Evolutionary conservation across 495 filamentous ascomycete species (phyloP).

Genomic region (Penicillium riverlandense): DNA sequence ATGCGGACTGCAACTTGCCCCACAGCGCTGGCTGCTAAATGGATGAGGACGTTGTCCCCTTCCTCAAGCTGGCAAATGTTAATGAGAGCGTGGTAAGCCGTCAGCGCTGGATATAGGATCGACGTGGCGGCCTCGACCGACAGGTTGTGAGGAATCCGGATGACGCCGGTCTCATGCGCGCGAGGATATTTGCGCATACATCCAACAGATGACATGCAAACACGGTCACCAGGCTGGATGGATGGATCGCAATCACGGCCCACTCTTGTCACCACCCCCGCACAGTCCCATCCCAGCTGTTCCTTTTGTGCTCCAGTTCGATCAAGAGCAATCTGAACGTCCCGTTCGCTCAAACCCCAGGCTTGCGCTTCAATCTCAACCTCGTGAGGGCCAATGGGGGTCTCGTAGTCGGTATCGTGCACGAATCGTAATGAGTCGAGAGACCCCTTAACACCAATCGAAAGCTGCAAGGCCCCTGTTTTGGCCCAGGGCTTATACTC

Average conservation of each 20-base stretch:
- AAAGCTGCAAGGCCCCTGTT: neutral
- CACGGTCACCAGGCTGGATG: neutral
- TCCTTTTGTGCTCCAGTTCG: neutral
- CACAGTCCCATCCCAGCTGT: neutral
- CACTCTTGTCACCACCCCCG: neutral
- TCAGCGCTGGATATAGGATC: neutral
- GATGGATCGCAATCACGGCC: neutral
- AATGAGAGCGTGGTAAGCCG: neutral
- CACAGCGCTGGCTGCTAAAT: neutral
- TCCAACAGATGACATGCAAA: neutral
- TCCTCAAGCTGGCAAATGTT: neutral
- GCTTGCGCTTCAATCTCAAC: neutral
- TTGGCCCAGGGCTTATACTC: neutral
- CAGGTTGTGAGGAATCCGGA: neutral
- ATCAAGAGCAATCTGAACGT: neutral
- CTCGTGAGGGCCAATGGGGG: neutral
- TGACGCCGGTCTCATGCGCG: neutral
- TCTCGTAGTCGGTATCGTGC: neutral
- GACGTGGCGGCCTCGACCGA: neutral
- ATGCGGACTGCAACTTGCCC: neutral
- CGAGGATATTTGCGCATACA: neutral
- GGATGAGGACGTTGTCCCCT: neutral
- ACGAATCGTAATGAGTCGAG: neutral
- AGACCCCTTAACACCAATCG: neutral
- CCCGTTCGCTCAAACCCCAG: neutral